Evolutionary conservation across 2,329 filamentous ascomycete genomes (phyloP), one percentile per base, ranked within the genome.

Genomic region (Colletotrichum liaoningense): DNA sequence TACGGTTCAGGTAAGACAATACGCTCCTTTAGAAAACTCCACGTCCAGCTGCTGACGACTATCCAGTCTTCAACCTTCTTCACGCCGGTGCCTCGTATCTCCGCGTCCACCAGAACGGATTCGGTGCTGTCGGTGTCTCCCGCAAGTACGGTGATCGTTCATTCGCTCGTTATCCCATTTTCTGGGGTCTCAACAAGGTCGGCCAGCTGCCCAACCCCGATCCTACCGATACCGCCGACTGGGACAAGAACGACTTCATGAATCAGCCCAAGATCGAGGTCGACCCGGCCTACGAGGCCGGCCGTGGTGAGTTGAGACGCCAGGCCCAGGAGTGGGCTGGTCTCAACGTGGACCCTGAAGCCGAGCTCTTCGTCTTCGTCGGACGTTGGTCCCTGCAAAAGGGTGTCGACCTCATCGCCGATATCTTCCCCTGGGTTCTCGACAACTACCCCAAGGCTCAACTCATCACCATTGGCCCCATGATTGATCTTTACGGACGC

Each of bases 331-430:
- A 91, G 81, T 93, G 91, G 91, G 91, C 91, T 55, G 90, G 89
- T 7, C 84, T 93, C 4, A 84, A 91, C 5, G 85, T 90, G 66
- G 87, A 91, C 74, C 87, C 90, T 1, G 84, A 90, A 33, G 91
- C 91, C 2, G 90, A 93, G 73, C 84, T 93, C 7, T 88, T 93
- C 74, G 91, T 93, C 9, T 93, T 93, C 76, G 91, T 93, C 60
- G 91, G 91, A 72, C 88, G 91, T 75, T 93, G 91, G 91, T 91
- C 89, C 7, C 89, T 91, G 85, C 91, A 93, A 77, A 93, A 93
- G 80, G 91, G 91, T 66, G 86, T 93, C 62, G 91, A 93, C 78
- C 83, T 93, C 56, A 93, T 93, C 76, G 91, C 91, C 24, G 91
- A 93, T 77, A 89, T 93, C 57, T 91, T 93, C 80, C 90, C 91